phyloP scores from a whole-genome alignment of 805 yeast species.

The Alloascoidea africana region DNA sequence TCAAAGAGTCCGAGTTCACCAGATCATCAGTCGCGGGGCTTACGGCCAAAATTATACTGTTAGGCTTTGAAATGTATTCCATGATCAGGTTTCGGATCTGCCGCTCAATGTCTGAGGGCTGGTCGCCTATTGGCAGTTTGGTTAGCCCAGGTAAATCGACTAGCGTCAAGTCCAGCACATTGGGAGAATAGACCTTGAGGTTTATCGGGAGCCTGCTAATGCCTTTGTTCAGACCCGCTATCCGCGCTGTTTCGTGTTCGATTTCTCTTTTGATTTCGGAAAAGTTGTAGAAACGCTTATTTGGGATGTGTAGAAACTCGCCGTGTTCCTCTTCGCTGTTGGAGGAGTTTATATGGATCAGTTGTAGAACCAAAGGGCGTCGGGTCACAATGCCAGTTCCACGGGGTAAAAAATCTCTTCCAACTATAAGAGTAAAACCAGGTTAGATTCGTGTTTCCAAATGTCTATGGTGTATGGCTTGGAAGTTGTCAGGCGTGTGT shows the following conservation, averaged over 20 bases:
- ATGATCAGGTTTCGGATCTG: slow-evolving; percentile 81
- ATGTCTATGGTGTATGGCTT: too few relatives aligned
- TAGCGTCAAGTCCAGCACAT: slow-evolving; percentile 80
- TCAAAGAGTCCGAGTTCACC: slow-evolving; percentile 90
- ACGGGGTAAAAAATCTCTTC: slow-evolving; percentile 87
- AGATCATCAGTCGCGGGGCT: slow-evolving; percentile 95
- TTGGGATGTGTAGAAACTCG: slow-evolving; percentile 85
- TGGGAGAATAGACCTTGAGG: slow-evolving; percentile 80
- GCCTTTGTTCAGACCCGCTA: slow-evolving; percentile 92
- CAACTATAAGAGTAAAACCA: slow-evolving; percentile 23
- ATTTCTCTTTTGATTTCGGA: slow-evolving; percentile 79
- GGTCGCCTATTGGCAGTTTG: slow-evolving; percentile 97
- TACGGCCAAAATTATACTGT: slow-evolving; percentile 88
- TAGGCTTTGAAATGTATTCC: slow-evolving; percentile 88
- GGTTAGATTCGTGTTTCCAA: slow-evolving; percentile 2
- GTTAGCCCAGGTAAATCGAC: slow-evolving; percentile 97
- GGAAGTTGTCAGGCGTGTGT: too few relatives aligned
- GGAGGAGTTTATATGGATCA: slow-evolving; percentile 39
- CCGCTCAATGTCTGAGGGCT: slow-evolving; percentile 91
- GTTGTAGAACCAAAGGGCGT: slow-evolving; percentile 81
- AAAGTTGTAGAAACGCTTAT: slow-evolving; percentile 66
- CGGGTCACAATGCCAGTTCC: slow-evolving; percentile 97
- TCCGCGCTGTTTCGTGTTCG: slow-evolving; percentile 78
- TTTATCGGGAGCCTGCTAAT: slow-evolving; percentile 87
- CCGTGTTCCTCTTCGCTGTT: slow-evolving; percentile 60